Evolutionary conservation across 352 stramenopile genomes (phyloP).

Genomic region (Phytophthora pseudosyringae): DNA sequence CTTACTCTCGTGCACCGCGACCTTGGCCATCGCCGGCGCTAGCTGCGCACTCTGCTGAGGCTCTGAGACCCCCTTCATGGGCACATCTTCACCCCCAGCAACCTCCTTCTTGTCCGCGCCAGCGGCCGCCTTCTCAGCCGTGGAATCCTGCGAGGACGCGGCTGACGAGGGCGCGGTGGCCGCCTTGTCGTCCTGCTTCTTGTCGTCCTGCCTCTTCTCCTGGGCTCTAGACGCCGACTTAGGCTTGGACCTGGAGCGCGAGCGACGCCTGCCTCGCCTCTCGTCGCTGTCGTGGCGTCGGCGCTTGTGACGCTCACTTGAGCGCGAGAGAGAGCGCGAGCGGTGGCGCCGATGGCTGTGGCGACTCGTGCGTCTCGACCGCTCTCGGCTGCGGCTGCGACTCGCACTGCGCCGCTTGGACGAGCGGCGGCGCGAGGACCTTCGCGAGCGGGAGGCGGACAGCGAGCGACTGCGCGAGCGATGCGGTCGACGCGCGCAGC

Average conservation of each 20-base stretch:
- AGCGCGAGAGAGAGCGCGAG: slow-evolving; percentile 34
- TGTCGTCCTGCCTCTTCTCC: slow-evolving; percentile 13
- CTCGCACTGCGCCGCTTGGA: slow-evolving; percentile 31
- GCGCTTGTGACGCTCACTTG: slow-evolving; percentile 37
- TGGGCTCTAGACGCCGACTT: slow-evolving; percentile 15
- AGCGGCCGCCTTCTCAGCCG: neutral
- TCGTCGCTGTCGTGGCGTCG: slow-evolving; percentile 23
- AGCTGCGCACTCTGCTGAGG: neutral
- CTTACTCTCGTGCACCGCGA: slow-evolving; percentile 11
- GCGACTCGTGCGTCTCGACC: slow-evolving; percentile 34
- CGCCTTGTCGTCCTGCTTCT: slow-evolving; percentile 4
- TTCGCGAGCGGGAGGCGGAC: slow-evolving; percentile 23
- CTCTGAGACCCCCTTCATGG: slow-evolving; percentile 9
- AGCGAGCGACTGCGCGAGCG: slow-evolving; percentile 17
- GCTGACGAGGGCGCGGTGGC: neutral
- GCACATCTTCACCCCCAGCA: neutral
- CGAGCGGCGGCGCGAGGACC: slow-evolving; percentile 21
- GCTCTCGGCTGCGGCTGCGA: slow-evolving; percentile 35
- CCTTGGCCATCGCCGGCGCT: neutral
- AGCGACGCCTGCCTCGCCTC: slow-evolving; percentile 1
- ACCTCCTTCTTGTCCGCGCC: slow-evolving; percentile 6
- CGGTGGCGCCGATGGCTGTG: slow-evolving; percentile 27
- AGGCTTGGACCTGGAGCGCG: slow-evolving; percentile 22
- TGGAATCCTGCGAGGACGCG: slow-evolving; percentile 12
- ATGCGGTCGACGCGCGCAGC: slow-evolving; percentile 15